A percentile compares a stretch with the other conserved stretches of the same genome.
phyloP scores from a whole-genome alignment of 2,329 filamentous ascomycete species.

The Venturia pyrina region DNA sequence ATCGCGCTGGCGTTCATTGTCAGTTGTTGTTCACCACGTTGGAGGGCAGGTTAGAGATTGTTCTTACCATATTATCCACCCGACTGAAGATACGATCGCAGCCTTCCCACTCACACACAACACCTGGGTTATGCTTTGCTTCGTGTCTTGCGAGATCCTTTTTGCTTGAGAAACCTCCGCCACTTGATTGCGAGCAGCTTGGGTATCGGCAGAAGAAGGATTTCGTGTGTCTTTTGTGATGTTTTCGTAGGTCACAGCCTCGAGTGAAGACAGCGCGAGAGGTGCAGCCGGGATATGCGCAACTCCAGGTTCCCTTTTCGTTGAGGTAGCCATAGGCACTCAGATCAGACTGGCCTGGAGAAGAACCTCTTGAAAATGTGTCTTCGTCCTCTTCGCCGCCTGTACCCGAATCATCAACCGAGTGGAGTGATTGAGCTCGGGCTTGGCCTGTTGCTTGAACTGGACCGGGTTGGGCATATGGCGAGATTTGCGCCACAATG shows the following conservation, averaged over 20 bases:
- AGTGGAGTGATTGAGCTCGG: slow-evolving; percentile 1
- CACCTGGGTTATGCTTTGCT: slow-evolving; percentile 52
- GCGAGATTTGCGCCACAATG: not conserved
- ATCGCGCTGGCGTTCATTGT: slow-evolving; percentile 12
- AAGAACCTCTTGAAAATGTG: slow-evolving; percentile 26
- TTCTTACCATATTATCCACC: slow-evolving; percentile 50
- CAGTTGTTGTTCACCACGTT: not conserved
- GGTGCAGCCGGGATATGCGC: slow-evolving; percentile 49
- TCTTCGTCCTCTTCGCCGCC: slow-evolving; percentile 1
- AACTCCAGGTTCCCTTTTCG: slow-evolving; percentile 45
- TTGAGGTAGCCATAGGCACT: slow-evolving; percentile 33
- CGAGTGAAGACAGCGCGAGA: slow-evolving; percentile 48
- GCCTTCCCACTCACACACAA: slow-evolving; percentile 47
- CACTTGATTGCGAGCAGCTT: slow-evolving; percentile 46
- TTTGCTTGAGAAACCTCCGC: slow-evolving; percentile 51
- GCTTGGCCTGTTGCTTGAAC: not conserved
- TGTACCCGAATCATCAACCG: slow-evolving; percentile 1
- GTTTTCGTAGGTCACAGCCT: slow-evolving; percentile 52
- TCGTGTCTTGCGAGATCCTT: slow-evolving; percentile 53
- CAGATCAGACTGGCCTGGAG: slow-evolving; percentile 29
- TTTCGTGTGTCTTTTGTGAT: slow-evolving; percentile 53
- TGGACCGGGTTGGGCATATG: not conserved
- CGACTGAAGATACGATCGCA: slow-evolving; percentile 50
- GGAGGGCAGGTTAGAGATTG: not conserved
- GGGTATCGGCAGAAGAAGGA: slow-evolving; percentile 49